Base-by-base conservation (phyloP, 2,329 filamentous ascomycete species). In the Arthrobotrys musiformis region DNA sequence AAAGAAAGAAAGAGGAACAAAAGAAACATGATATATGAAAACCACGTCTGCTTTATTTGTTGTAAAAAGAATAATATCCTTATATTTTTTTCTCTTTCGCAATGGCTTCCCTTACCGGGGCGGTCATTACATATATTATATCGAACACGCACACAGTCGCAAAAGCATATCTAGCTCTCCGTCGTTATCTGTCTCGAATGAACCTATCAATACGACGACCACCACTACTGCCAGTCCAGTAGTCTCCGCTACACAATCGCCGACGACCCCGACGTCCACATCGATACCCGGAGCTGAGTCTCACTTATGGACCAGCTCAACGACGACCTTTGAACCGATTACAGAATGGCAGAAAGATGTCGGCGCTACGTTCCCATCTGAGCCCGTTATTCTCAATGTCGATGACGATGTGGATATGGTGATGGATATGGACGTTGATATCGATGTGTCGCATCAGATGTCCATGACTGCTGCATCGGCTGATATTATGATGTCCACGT, bases 161-260 rank as follows among this genome's bases (percentile, higher is more conserved):
- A 77, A 77, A 66, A 77, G 73, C 73, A 77, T 77, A 44, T 77
- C 73, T 70, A 77, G 73, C 42, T 77, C 73, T 56, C 73, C 73
- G 35, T 70, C 73, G 33, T 35, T 77, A 40, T 77, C 73, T 26
- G 33, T 52, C 33, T 40, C 67, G 40, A 48, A 70, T 62, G 69
- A 73, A 42, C 61, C 69, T 13, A 73, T 61, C 26, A 66, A 40
- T 19, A 24, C 63, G 40, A 24, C 63, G 40, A 64, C 54, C 15
- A 28, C 58, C 6, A 52, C 60, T 8, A 70, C 66, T 15, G 40
- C 66, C 19, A 70, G 60, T 19, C 35, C 66, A 11, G 52, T 62
- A 28, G 33, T 70, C 8, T 58, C 66, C 54, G 58, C 70, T 64
- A 68, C 68, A 63, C 64, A 69, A 28, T 61, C 64, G 13, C 73